Evolutionary conservation across 139 green algal genomes (phyloP).

Genomic region (Spirogloea muscicola): DNA sequence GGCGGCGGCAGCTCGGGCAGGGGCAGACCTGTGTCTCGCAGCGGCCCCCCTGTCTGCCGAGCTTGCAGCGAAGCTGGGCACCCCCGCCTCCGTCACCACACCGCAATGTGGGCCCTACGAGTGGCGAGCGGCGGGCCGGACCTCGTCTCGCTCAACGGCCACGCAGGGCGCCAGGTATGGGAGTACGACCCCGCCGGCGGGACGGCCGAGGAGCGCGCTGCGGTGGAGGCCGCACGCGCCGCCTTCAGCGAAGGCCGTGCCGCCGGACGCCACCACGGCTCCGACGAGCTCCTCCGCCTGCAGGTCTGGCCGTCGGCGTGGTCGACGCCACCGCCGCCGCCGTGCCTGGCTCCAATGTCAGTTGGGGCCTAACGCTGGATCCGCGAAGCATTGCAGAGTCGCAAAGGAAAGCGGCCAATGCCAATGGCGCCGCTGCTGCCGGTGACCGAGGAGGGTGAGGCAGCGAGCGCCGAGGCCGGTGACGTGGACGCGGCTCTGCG

Average conservation of each 20-base stretch:
- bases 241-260: conserved; percentile 58
- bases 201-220: conserved; percentile 59
- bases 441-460: not conserved
- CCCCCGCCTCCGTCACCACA: too few species aligned
- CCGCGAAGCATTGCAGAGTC: too few species aligned
- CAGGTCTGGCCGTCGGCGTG: too few species aligned
- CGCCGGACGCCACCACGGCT: too few species aligned
- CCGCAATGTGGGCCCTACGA: conserved; percentile 17
- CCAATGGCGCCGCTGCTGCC: not conserved
- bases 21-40: too few species aligned
- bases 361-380: too few species aligned
- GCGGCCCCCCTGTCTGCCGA: too few species aligned
- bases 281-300: conserved; percentile 81
- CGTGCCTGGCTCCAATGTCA: too few species aligned
- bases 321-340: too few species aligned
- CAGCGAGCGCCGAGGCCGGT: not conserved
- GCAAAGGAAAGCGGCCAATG: too few species aligned
- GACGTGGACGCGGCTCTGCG: conserved; percentile 15
- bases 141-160: conserved; percentile 54
- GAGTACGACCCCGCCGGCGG: conserved; percentile 58
- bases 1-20: too few species aligned
- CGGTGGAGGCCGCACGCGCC: conserved; percentile 60
- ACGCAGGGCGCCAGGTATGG: conserved; percentile 78
- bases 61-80: too few species aligned
- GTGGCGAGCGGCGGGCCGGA: not conserved